These are phyloP conservation scores for Nicotiana sylvestris DNA, from an alignment of 257 asterid species.

Conservation along the genomic window DNA sequence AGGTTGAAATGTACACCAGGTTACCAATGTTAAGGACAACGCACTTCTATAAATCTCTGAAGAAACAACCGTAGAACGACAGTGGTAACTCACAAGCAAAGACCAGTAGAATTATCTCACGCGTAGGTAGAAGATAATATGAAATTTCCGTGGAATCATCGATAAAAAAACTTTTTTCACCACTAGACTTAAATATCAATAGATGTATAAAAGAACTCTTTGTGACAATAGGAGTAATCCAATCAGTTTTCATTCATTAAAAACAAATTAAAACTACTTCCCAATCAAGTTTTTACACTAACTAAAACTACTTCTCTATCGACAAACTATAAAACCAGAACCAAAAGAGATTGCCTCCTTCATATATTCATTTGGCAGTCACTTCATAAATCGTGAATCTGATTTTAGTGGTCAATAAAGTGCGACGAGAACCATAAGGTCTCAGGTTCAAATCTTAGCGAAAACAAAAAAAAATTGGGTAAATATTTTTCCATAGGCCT, in stretches of 20 bases:
- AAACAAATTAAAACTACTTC: neutral
- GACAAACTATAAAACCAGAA: neutral
- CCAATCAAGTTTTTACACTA: neutral
- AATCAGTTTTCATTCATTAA: neutral
- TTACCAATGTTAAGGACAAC: neutral
- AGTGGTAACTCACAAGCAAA: neutral
- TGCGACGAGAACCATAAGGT: no score
- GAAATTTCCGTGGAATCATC: neutral
- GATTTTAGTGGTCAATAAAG: no score
- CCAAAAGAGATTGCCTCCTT: neutral
- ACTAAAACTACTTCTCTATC: neutral
- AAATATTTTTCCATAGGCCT: no score
- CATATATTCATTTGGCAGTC: neutral
- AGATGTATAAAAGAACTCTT: neutral
- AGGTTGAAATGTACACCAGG: neutral
- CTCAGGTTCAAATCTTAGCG: no score
- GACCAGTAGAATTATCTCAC: neutral
- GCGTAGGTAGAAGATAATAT: neutral
- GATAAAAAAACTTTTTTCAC: neutral
- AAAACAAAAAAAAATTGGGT: no score
- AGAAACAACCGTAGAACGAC: neutral
- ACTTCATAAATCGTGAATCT: neutral
- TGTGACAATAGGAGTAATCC: neutral
- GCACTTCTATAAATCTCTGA: neutral
- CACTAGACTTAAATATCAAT: neutral